phyloP scores from a whole-genome alignment of 1,139 yeast genomes.

The Debaryomycetaceae sp. region DNA sequence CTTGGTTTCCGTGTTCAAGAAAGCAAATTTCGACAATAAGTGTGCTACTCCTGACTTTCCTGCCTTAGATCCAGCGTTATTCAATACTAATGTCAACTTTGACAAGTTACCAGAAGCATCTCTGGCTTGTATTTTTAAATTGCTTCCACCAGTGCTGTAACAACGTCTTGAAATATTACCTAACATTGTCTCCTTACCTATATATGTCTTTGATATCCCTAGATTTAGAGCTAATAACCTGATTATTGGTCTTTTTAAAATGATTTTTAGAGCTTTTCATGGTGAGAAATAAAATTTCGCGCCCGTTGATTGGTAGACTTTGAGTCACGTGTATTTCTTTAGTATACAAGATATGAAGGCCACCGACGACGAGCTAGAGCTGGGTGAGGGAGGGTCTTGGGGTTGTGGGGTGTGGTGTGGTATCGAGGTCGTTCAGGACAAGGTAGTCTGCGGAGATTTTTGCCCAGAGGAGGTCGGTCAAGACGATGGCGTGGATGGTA shows the following conservation, averaged over 20 bases:
- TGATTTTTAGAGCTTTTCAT: conserved; percentile 1
- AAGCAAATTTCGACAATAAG: conserved; percentile 78
- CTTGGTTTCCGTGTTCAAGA: conserved; percentile 77
- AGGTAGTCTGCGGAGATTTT: conserved; percentile 70
- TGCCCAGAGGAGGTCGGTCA: conserved; percentile 84
- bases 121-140: conserved; percentile 44
- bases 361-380: neutral
- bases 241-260: neutral
- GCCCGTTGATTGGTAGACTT: conserved; percentile 17
- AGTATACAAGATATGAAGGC: neutral
- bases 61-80: conserved; percentile 80
- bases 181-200: conserved; percentile 25
- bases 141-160: conserved; percentile 44
- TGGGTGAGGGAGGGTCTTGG: neutral
- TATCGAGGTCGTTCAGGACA: neutral
- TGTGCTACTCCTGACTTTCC: conserved; percentile 83
- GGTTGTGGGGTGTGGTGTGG: neutral
- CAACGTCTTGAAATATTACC: conserved; percentile 47
- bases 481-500: conserved; percentile 61
- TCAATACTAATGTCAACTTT: conserved; percentile 66
- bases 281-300: conserved; percentile 12
- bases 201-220: neutral
- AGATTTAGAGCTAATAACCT: neutral
- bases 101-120: conserved; percentile 64
- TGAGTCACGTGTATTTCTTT: conserved; percentile 8